Conservation (phyloP, 495 filamentous ascomycete genomes). For the Talaromyces ruber region DNA sequence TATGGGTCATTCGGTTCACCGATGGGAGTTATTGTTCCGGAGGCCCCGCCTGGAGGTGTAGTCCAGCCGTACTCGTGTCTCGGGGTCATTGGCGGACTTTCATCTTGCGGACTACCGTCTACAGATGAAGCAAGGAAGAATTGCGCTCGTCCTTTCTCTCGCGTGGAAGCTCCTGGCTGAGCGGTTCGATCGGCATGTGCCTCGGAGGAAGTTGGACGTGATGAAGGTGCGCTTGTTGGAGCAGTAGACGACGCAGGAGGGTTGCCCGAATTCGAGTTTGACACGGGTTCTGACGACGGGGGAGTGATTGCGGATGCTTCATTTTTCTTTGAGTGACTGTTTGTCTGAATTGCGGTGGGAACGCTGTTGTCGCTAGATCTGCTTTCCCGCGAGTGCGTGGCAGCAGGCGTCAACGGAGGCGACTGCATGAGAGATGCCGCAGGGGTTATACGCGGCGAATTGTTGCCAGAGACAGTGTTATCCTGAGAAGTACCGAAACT, state of each 20-base stretch:
- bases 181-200: slow-evolving; percentile 22
- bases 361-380: slow-evolving; percentile 18
- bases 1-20: slow-evolving; percentile 86
- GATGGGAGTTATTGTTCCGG: slow-evolving; percentile 65
- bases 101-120: slow-evolving; percentile 41
- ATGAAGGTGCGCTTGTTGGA: slow-evolving; percentile 28
- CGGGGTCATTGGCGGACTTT: slow-evolving; percentile 48
- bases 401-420: slow-evolving; percentile 83
- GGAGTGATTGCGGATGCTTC: slow-evolving; percentile 57
- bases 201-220: slow-evolving; percentile 40
- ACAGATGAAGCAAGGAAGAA: slow-evolving; percentile 63
- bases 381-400: slow-evolving; percentile 49
- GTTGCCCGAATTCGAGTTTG: slow-evolving; percentile 2
- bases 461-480: slow-evolving; percentile 26
- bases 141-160: slow-evolving; percentile 52
- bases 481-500: slow-evolving; percentile 33
- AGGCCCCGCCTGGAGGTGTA: slow-evolving; percentile 49
- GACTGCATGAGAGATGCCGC: slow-evolving; percentile 64
- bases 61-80: slow-evolving; percentile 44
- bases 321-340: slow-evolving; percentile 15
- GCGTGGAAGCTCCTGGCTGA: slow-evolving; percentile 32
- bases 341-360: slow-evolving; percentile 12
- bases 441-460: slow-evolving; percentile 39
- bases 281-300: slow-evolving; percentile 45
- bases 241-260: slow-evolving; percentile 24